Evolutionary conservation across 257 asterid species (phyloP), one percentile per base, ranked within the genome.

Genomic region (Nicotiana attenuata): DNA sequence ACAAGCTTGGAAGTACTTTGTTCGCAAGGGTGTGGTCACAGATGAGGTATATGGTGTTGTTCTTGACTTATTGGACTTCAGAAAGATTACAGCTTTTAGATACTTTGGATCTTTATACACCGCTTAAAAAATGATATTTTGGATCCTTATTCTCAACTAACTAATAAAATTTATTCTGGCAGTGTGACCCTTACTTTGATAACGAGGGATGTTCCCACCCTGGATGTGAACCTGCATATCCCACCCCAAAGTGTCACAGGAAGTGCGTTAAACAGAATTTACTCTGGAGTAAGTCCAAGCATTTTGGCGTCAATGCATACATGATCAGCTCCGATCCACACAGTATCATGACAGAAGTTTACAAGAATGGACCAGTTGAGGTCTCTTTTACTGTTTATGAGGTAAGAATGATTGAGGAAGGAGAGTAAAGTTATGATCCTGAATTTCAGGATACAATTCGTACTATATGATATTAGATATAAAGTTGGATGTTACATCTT

Each of bases 181-280:
- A 95, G 98, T 96, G 99, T 84, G 97, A 96, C 86, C 99, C 99
- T 75, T 96, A 96, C 93, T 94, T 96, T 82, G 99, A 96, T 84
- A 88, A 82, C 19, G 76, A 24, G 61, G 99, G 99, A 78, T 96
- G 99, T 88, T 90, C 98, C 35, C 99, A 96, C 85, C 99, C 99
- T 60, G 99, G 98, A 76, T 94, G 99, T 35, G 97, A 93, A 86
- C 97, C 97, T 83, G 90, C 47, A n/a, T 96, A 86, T 83, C 98
- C 97, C 69, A 94, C 99, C 22, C 99, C 99, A 14, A 85, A 82
- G 85, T 96, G 99, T 45, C 83, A 80, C 81, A 86, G 83, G 85
- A 92, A 84, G 84, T 96, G 99, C 81, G 85, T 88, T 55, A 91
- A 86, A n/a, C 81, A 85, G 85, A 96, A 96, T 90, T 82, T 91